Evolutionary conservation across 2,329 filamentous ascomycete species (phyloP), one percentile per base, ranked within the genome.

Genomic region (Pseudocercospora fuligena): DNA sequence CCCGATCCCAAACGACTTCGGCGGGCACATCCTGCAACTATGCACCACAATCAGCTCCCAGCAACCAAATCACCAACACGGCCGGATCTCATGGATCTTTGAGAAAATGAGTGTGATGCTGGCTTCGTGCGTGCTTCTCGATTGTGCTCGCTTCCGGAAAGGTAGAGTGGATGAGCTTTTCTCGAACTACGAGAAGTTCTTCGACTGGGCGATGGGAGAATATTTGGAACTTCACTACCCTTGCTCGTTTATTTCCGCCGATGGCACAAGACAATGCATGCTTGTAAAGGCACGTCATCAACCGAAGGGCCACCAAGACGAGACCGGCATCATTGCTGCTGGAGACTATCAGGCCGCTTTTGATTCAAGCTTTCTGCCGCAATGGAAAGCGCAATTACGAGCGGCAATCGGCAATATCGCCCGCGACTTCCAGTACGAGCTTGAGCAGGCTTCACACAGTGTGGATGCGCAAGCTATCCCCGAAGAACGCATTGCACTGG

Each of bases 121-220:
- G 19, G 82, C 83, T 8, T 85, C 83, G 0, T 85, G 84, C 66
- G 82, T 86, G 14, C 77, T 85, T 73, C 74, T 86, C 1, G 83
- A 85, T 59, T 81, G 77, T 66, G 79, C 77, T 9, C 76, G 81
- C 53, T 78, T 80, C 65, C 70, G 76, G 6, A 77, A 77, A 72
- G 79, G 79, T 19, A 68, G 72, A 51, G 74, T 78, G 60, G 72
- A 78, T 12, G 70, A 79, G 60, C 74, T 83, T 23, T 80, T 82
- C 66, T 71, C 74, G 1, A 76, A 78, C 54, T 84, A 84, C 68
- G 72, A 80, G 19, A 74, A 78, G n/a, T 79, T 82, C 63, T 78
- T 80, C 53, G 77, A 82, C 57, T 75, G 76, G 63, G 82, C 82
- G 0, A 74, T 85, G 33, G 75, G 80, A 29, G 78, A 82, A 56